Conservation (phyloP, 345 rosid species). For the Chamaenerion angustifolium region DNA sequence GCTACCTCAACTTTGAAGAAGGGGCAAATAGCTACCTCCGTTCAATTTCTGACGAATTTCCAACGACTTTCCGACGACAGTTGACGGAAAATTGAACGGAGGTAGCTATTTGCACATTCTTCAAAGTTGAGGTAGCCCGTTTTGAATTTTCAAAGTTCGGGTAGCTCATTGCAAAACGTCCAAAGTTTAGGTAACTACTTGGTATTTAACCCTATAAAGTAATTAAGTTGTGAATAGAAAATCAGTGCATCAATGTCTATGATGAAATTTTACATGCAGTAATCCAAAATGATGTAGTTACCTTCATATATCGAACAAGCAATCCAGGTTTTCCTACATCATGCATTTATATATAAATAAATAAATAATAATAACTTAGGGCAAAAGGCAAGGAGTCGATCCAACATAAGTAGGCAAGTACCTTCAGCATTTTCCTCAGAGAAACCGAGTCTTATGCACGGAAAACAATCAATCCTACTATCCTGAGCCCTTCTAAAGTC, state of each 20-base stretch:
- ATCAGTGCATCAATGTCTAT: not conserved
- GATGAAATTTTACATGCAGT: not conserved
- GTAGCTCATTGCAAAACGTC: no score
- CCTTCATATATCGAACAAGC: constrained; percentile 47
- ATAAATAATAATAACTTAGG: not conserved
- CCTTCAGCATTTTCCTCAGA: constrained; percentile 26
- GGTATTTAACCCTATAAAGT: no score
- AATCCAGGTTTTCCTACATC: constrained; percentile 27
- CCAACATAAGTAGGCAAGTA: constrained; percentile 1
- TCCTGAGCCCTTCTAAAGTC: constrained; percentile 40
- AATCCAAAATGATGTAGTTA: constrained; percentile 1
- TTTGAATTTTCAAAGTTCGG: no score
- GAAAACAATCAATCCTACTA: constrained; percentile 47
- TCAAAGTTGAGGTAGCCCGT: no score
- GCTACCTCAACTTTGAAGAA: no score
- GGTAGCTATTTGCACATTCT: no score
- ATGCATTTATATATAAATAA: not conserved
- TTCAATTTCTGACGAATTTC: no score
- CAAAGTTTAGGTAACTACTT: no score
- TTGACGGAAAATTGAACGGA: no score
- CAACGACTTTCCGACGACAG: no score
- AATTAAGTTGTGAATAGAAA: no score
- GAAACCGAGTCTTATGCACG: constrained; percentile 23
- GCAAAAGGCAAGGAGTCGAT: not conserved
- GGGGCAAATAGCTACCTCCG: no score